Evolutionary conservation across 1,284 basidiomycete genomes (phyloP).

Genomic region (Fomitiporia mediterranea): DNA sequence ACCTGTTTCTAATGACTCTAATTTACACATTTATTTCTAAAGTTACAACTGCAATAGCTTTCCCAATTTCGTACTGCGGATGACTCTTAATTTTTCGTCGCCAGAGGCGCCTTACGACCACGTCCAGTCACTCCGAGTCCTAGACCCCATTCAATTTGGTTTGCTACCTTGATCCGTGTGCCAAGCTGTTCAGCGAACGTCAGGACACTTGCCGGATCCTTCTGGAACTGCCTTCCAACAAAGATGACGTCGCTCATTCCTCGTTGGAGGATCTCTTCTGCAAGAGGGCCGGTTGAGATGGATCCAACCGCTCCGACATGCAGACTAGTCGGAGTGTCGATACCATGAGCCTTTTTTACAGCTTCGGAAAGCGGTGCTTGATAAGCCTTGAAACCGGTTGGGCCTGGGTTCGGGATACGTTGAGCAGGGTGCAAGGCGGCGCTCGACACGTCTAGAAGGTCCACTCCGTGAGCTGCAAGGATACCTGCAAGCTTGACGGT

Average conservation of each 20-base stretch:
- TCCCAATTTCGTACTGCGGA: too few species aligned
- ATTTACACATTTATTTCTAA: too few species aligned
- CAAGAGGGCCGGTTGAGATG: slow-evolving; percentile 41
- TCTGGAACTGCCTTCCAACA: slow-evolving; percentile 52
- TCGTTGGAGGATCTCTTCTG: slow-evolving; percentile 38
- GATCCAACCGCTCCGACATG: slow-evolving; percentile 46
- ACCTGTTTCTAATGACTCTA: too few species aligned
- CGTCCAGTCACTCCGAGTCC: slow-evolving; percentile 32
- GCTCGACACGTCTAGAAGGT: slow-evolving; percentile 54
- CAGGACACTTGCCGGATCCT: slow-evolving; percentile 48
- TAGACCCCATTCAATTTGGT: slow-evolving; percentile 27
- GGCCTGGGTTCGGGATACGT: slow-evolving; percentile 28
- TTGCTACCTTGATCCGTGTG: slow-evolving; percentile 25
- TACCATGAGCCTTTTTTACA: slow-evolving; percentile 33
- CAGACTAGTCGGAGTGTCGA: slow-evolving; percentile 27
- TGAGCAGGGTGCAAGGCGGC: slow-evolving; percentile 45
- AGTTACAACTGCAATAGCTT: too few species aligned
- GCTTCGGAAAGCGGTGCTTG: slow-evolving; percentile 38
- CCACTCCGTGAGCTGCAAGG: slow-evolving; percentile 48
- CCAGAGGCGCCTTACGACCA: neutral
- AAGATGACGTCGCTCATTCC: slow-evolving; percentile 39
- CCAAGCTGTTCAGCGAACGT: slow-evolving; percentile 24
- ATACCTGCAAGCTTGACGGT: slow-evolving; percentile 44
- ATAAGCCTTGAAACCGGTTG: neutral
- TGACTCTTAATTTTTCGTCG: too few species aligned